These are phyloP conservation scores for Chaetomiaceae sp. DNA, from an alignment of 2,329 filamentous ascomycete genomes.

Conservation along the genomic window DNA sequence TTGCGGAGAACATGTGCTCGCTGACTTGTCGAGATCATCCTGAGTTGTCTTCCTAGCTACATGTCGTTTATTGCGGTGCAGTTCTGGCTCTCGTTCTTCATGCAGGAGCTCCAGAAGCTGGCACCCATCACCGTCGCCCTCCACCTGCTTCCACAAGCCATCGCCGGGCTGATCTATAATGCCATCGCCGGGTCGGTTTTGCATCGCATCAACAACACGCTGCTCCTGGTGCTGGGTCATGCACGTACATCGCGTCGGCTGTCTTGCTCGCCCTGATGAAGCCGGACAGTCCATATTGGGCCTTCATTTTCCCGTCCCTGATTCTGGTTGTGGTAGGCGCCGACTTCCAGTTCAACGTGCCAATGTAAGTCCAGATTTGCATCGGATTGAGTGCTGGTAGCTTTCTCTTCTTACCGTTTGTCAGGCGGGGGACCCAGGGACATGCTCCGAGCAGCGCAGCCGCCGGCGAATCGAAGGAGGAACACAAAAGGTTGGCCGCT, in stretches of 20 bases:
- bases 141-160: constrained; percentile 60
- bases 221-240: constrained; percentile 49
- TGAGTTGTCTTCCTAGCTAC: constrained; percentile 55
- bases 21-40: constrained; percentile 43
- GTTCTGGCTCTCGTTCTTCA: constrained; percentile 63
- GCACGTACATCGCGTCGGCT: constrained; percentile 38
- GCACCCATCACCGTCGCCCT: constrained; percentile 57
- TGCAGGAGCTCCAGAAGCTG: constrained; percentile 53
- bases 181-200: constrained; percentile 57
- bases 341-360: constrained; percentile 66
- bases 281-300: constrained; percentile 57
- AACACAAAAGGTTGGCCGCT: background rate
- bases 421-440: constrained; percentile 52
- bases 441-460: constrained; percentile 4
- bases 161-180: constrained; percentile 60
- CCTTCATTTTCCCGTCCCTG: constrained; percentile 58
- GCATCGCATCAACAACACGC: constrained; percentile 60
- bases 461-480: background rate
- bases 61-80: constrained; percentile 57
- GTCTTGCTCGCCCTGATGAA: constrained; percentile 55
- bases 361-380: constrained; percentile 53
- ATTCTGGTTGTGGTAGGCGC: constrained; percentile 60
- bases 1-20: background rate
- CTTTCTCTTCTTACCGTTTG: constrained; percentile 46
- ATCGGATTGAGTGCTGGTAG: constrained; percentile 41